phyloP scores from a whole-genome alignment of 179 eudicot genomes.

The Camellia oleifera region DNA sequence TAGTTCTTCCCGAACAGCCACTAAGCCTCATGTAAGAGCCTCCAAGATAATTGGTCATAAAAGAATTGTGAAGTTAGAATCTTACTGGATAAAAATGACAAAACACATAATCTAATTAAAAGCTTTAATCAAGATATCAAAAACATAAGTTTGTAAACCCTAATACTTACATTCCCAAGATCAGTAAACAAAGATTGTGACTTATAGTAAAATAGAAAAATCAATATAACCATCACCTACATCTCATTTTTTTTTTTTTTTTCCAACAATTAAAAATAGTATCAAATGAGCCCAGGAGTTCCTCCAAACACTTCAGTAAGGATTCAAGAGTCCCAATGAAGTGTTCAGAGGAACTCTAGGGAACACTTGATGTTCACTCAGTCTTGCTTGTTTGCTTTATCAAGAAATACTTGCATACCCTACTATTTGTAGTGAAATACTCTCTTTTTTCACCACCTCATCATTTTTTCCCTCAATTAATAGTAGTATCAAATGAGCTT shows the following conservation, averaged over 20 bases:
- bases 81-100: too few relatives aligned
- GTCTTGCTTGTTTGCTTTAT: not conserved
- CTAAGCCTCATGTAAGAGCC: too few relatives aligned
- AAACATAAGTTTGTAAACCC: not conserved
- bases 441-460: too few relatives aligned
- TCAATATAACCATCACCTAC: not conserved
- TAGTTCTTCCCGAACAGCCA: too few relatives aligned
- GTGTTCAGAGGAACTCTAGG: conserved; percentile 21
- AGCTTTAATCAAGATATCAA: not conserved
- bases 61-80: too few relatives aligned
- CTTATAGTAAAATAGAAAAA: not conserved
- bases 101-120: not conserved
- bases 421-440: not conserved
- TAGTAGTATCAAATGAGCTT: too few relatives aligned
- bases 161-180: not conserved
- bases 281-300: conserved; percentile 23
- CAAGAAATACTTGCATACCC: not conserved
- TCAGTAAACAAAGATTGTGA: not conserved
- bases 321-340: conserved; percentile 1
- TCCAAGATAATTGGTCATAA: too few relatives aligned
- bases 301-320: conserved; percentile 21
- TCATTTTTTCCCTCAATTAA: too few relatives aligned
- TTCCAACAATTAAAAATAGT: not conserved
- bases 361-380: conserved; percentile 2
- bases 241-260: not conserved